Conservation (phyloP, 148 eudicot species). For the Salicornia ramosissima region DNA sequence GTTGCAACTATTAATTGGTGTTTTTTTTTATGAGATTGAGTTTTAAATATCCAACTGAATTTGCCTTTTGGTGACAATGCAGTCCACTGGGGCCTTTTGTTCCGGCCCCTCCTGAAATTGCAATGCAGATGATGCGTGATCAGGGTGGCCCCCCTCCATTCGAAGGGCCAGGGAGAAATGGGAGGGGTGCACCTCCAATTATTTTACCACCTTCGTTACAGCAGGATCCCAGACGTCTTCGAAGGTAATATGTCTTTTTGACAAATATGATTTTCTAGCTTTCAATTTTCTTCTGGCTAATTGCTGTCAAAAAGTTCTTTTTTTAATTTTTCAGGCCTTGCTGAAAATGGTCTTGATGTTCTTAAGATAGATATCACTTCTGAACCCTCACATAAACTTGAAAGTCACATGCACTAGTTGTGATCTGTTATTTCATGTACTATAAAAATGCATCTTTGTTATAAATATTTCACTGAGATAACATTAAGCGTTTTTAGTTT, state of each 20-base stretch:
- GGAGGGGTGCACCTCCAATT: slow-evolving; percentile 57
- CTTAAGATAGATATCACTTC: neutral
- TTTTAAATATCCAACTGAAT: neutral
- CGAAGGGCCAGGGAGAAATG: slow-evolving; percentile 72
- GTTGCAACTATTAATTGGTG: too few species aligned
- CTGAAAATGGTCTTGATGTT: neutral
- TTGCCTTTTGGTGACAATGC: slow-evolving; percentile 30
- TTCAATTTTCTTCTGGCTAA: neutral
- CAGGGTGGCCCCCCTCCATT: slow-evolving; percentile 85
- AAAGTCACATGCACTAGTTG: neutral
- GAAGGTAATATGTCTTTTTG: slow-evolving; percentile 46
- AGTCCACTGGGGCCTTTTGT: slow-evolving; percentile 98
- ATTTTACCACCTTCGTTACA: slow-evolving; percentile 75
- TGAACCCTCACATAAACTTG: neutral
- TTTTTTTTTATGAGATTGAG: too few species aligned
- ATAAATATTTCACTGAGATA: too few species aligned
- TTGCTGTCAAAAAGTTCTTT: too few species aligned
- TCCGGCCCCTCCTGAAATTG: slow-evolving; percentile 99
- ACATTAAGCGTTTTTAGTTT: neutral
- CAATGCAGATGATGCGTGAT: slow-evolving; percentile 87
- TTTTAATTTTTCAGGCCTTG: too few species aligned
- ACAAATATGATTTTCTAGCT: neutral
- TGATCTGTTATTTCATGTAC: neutral
- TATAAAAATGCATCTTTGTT: too few species aligned
- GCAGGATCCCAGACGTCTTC: slow-evolving; percentile 91